Percentiles rank a stretch among this genome's conserved stretches.
Conservation (phyloP, 768 basidiomycete genomes). For the Russula griseocarnosa region DNA sequence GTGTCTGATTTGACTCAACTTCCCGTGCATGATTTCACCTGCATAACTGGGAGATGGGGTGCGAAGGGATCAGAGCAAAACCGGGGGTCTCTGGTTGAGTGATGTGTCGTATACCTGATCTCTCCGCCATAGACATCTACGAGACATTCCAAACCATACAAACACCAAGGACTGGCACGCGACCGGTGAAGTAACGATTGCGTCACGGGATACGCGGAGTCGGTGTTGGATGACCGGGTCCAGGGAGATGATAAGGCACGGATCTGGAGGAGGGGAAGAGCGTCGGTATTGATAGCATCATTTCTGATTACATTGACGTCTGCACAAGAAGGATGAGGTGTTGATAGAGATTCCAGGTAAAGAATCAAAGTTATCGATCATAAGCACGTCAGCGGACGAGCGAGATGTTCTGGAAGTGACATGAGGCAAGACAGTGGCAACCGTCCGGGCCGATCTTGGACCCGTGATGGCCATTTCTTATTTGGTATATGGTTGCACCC, state of each 20-base stretch:
- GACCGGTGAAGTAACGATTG: conserved; percentile 87
- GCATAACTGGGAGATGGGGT: conserved; percentile 59
- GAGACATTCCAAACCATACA: conserved; percentile 97
- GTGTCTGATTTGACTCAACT: conserved; percentile 79
- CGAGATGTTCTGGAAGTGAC: conserved; percentile 36
- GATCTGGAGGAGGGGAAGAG: conserved; percentile 66
- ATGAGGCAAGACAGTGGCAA: conserved; percentile 18
- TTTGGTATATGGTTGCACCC: too few species aligned
- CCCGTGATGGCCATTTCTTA: too few species aligned
- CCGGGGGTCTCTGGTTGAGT: background rate
- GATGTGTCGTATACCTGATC: conserved; percentile 55
- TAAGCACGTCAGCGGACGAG: conserved; percentile 56
- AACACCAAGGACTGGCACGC: conserved; percentile 90
- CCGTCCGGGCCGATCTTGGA: background rate
- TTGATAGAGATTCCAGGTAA: conserved; percentile 98
- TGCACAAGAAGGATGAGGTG: conserved; percentile 79
- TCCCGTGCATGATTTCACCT: conserved; percentile 98
- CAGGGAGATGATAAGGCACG: conserved; percentile 89
- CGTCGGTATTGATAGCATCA: conserved; percentile 75
- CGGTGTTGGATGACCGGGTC: conserved; percentile 90
- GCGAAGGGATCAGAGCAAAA: conserved; percentile 20
- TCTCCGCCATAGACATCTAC: conserved; percentile 89
- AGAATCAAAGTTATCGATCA: conserved; percentile 98
- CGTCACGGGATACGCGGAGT: conserved; percentile 87
- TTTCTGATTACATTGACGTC: conserved; percentile 91